Conservation (phyloP, 352 stramenopile genomes). For the Thalassiosira hispida region DNA sequence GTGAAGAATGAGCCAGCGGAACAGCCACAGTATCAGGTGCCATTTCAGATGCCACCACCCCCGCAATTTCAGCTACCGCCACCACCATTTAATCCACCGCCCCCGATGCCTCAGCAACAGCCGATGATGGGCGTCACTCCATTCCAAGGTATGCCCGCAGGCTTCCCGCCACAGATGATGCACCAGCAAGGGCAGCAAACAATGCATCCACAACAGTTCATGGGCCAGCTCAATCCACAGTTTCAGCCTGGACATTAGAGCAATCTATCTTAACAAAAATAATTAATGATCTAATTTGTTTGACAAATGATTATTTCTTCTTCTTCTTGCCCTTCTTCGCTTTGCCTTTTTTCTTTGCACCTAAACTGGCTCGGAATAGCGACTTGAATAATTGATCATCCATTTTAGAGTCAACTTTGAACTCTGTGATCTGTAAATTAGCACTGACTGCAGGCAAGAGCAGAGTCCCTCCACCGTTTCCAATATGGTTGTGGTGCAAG, state of each 20-base stretch:
- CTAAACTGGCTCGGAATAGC: conserved; percentile 35
- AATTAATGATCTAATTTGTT: background rate
- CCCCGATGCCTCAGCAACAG: conserved; percentile 24
- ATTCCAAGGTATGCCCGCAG: conserved; percentile 12
- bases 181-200: conserved; percentile 28
- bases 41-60: conserved; percentile 21
- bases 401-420: conserved; percentile 52
- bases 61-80: conserved; percentile 30
- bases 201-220: conserved; percentile 26
- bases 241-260: background rate
- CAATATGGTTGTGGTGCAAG: conserved; percentile 59
- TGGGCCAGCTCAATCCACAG: conserved; percentile 18
- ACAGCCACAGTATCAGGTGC: conserved; percentile 13
- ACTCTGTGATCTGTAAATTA: conserved; percentile 53
- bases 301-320: conserved; percentile 31
- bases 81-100: conserved; percentile 22
- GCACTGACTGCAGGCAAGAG: conserved; percentile 22
- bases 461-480: conserved; percentile 22
- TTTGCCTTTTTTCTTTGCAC: conserved; percentile 35
- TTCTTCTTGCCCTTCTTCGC: conserved; percentile 48
- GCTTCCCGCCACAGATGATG: conserved; percentile 25
- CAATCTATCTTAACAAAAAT: conserved; percentile 22
- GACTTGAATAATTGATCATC: conserved; percentile 39
- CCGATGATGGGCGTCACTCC: conserved; percentile 30
- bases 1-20: conserved; percentile 21